Conservation (phyloP, 441 rosid genomes). For the Sinapis alba region DNA sequence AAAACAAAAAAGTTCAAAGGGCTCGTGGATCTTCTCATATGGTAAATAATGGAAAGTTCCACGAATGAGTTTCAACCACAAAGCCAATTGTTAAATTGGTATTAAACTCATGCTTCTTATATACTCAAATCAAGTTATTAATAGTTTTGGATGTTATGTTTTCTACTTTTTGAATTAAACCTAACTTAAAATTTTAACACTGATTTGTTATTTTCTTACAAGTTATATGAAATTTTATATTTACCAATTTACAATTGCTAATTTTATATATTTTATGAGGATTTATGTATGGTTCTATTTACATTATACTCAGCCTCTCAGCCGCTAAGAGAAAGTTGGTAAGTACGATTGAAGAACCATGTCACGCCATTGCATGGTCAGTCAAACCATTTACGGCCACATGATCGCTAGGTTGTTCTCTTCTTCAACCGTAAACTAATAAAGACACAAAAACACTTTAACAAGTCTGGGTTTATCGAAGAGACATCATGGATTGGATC, state of each 20-base stretch:
- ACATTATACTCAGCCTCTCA: not conserved
- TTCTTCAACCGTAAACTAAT: not conserved
- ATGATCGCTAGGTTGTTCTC: not conserved
- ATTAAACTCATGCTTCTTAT: not conserved
- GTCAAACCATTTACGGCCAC: not conserved
- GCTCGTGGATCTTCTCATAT: too few species aligned
- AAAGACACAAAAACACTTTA: too few species aligned
- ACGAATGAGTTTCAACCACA: not conserved
- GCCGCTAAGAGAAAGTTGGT: too few species aligned
- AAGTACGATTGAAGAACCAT: too few species aligned
- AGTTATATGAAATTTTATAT: too few species aligned
- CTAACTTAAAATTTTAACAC: not conserved
- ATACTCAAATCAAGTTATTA: not conserved
- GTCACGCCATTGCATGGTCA: not conserved
- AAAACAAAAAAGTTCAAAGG: too few species aligned
- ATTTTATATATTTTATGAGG: not conserved
- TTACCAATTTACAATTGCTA: not conserved
- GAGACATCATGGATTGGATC: too few species aligned
- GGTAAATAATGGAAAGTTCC: too few species aligned
- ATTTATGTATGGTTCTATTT: too few species aligned
- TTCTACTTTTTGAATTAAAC: not conserved
- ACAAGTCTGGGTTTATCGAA: not conserved
- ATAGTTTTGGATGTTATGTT: not conserved
- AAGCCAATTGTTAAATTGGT: not conserved
- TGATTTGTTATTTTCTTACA: not conserved